Conservation (phyloP, 768 basidiomycete species). For the Kwoniella sp. region DNA sequence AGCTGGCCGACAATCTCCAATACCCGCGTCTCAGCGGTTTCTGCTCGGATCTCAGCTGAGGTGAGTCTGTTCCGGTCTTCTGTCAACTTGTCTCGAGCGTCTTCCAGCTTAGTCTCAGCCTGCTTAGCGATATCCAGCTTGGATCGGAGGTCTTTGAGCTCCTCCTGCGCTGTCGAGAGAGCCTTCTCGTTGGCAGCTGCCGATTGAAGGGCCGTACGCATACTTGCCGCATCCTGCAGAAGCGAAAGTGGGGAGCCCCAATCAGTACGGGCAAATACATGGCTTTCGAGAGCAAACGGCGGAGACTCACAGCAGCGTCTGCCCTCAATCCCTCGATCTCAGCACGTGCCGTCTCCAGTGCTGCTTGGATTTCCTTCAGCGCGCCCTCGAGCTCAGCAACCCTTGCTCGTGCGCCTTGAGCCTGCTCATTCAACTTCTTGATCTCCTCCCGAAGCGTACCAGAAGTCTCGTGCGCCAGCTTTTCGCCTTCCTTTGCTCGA, state of each 20-base stretch:
- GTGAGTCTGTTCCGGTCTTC: slow-evolving; percentile 37
- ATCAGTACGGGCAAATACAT: slow-evolving; percentile 11
- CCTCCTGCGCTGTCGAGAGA: slow-evolving; percentile 62
- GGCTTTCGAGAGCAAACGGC: background rate
- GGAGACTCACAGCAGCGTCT: slow-evolving; percentile 70
- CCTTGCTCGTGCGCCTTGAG: slow-evolving; percentile 68
- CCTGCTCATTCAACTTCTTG: slow-evolving; percentile 66
- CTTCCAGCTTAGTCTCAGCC: slow-evolving; percentile 7
- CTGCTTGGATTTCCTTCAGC: slow-evolving; percentile 78
- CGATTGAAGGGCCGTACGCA: slow-evolving; percentile 60
- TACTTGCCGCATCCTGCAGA: slow-evolving; percentile 68
- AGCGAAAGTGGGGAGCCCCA: too few relatives aligned
- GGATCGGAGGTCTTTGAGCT: slow-evolving; percentile 64
- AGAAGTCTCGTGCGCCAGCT: slow-evolving; percentile 71
- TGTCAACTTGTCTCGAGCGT: background rate
- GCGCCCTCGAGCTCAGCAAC: slow-evolving; percentile 88
- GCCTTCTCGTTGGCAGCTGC: slow-evolving; percentile 63
- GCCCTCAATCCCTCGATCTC: slow-evolving; percentile 79
- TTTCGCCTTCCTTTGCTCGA: slow-evolving; percentile 60
- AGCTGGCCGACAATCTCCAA: slow-evolving; percentile 25
- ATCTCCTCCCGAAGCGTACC: slow-evolving; percentile 75
- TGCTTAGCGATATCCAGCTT: slow-evolving; percentile 55
- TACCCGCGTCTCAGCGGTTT: slow-evolving; percentile 20
- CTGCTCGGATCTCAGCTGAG: slow-evolving; percentile 28
- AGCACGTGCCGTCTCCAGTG: slow-evolving; percentile 83